Evolutionary conservation across 2,329 filamentous ascomycete genomes (phyloP).

Genomic region (Pochonia chlamydosporia): DNA sequence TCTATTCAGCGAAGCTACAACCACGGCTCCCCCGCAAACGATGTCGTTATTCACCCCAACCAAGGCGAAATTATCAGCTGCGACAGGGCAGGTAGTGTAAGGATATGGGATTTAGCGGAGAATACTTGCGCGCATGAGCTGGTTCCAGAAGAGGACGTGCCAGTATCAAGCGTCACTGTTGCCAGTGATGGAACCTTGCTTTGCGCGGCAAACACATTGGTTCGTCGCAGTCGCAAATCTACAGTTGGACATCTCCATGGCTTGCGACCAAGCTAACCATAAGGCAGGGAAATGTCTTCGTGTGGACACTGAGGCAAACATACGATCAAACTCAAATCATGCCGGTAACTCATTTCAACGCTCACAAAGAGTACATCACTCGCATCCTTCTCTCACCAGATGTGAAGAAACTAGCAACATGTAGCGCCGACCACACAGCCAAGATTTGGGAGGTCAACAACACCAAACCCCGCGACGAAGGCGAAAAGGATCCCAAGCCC

Average conservation of each 20-base stretch:
- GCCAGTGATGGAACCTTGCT: slow-evolving; percentile 90
- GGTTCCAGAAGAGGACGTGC: slow-evolving; percentile 92
- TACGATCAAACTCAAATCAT: slow-evolving; percentile 78
- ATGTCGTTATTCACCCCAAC: slow-evolving; percentile 99
- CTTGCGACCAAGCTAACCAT: slow-evolving; percentile 5
- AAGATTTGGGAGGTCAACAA: slow-evolving; percentile 92
- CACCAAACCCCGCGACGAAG: slow-evolving; percentile 43
- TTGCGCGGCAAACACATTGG: slow-evolving; percentile 86
- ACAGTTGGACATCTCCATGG: background rate
- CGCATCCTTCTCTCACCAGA: slow-evolving; percentile 87
- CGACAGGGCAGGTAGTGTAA: slow-evolving; percentile 84
- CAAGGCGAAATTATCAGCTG: slow-evolving; percentile 97
- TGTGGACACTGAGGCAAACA: slow-evolving; percentile 87
- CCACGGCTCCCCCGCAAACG: slow-evolving; percentile 85
- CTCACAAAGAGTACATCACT: slow-evolving; percentile 89
- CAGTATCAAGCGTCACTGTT: slow-evolving; percentile 90
- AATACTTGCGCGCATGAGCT: slow-evolving; percentile 96
- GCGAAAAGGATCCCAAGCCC: slow-evolving; percentile 40
- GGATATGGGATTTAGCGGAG: slow-evolving; percentile 94
- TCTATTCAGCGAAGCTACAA: slow-evolving; percentile 88
- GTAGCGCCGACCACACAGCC: slow-evolving; percentile 86
- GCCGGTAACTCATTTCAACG: slow-evolving; percentile 82
- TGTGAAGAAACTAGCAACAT: slow-evolving; percentile 89
- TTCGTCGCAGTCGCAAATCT: slow-evolving; percentile 33
- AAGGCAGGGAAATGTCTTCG: slow-evolving; percentile 83